phyloP scores from a whole-genome alignment of 148 eudicot genomes.

The Chenopodium album region DNA sequence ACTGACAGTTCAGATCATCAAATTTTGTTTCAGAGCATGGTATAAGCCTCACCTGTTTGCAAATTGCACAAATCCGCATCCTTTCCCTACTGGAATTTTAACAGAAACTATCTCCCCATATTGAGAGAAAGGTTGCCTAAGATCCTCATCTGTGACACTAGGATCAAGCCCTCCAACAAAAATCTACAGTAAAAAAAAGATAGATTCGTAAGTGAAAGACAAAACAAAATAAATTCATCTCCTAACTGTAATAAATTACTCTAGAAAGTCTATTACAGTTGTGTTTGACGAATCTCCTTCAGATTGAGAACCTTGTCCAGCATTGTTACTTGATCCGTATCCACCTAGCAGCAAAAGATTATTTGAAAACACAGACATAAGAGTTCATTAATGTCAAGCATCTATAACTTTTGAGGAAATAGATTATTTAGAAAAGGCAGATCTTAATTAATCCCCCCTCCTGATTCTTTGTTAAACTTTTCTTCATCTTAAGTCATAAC shows the following conservation, averaged over 20 bases:
- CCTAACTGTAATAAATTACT: neutral
- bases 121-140: conserved; percentile 81
- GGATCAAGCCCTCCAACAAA: conserved; percentile 99
- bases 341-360: conserved; percentile 53
- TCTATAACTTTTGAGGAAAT: neutral
- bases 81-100: conserved; percentile 91
- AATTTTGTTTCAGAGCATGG: neutral
- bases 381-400: neutral
- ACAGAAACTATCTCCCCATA: conserved; percentile 92
- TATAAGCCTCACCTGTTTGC: conserved; percentile 59
- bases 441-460: neutral
- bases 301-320: conserved; percentile 64
- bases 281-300: conserved; percentile 91
- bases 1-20: neutral
- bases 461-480: neutral
- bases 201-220: neutral
- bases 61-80: conserved; percentile 97
- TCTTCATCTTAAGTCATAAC: neutral
- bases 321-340: conserved; percentile 60
- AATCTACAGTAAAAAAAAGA: conserved; percentile 45
- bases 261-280: conserved; percentile 45
- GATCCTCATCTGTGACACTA: conserved; percentile 84
- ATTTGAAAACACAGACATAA: neutral
- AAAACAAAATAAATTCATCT: neutral
- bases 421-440: neutral